These are phyloP conservation scores for Fusarium dlaminii DNA, from an alignment of 2,329 filamentous ascomycete genomes.

Conservation along the genomic window DNA sequence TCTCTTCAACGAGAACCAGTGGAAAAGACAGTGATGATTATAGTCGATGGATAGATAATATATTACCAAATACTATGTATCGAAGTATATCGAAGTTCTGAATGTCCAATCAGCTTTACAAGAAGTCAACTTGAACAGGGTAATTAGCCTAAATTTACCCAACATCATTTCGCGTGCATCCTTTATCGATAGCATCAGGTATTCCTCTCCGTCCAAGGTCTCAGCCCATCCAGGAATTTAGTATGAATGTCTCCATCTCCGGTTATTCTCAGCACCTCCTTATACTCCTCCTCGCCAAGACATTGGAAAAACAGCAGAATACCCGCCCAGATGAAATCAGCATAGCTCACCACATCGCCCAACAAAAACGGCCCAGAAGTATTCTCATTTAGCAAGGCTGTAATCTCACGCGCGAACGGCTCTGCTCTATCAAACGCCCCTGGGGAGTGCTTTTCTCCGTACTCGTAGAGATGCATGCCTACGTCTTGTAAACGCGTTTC, in stretches of 20 bases:
- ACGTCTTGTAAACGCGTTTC: constrained; percentile 16
- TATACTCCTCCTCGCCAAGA: constrained; percentile 20
- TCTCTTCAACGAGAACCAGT: rapidly evolving
- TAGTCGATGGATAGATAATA: neutral
- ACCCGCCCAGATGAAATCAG: constrained; percentile 65
- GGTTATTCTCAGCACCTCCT: constrained; percentile 18
- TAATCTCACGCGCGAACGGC: constrained; percentile 20
- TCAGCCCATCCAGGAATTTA: constrained; percentile 10
- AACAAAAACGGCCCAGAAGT: constrained; percentile 67
- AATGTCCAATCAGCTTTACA: neutral
- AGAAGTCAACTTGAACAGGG: rapidly evolving
- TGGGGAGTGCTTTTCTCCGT: constrained; percentile 14
- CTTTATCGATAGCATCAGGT: neutral
- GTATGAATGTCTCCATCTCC: constrained; percentile 6
- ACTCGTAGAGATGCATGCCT: constrained; percentile 26
- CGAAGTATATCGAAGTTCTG: rapidly evolving
- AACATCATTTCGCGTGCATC: no score
- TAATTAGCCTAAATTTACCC: neutral
- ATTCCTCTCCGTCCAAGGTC: constrained; percentile 22
- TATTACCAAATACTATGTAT: neutral
- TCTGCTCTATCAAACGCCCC: constrained; percentile 23
- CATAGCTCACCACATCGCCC: constrained; percentile 63
- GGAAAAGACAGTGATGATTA: neutral
- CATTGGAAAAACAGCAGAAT: constrained; percentile 53
- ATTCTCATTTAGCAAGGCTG: constrained; percentile 12